phyloP scores from a whole-genome alignment of 768 basidiomycete species.

The Harrya chromipes region DNA sequence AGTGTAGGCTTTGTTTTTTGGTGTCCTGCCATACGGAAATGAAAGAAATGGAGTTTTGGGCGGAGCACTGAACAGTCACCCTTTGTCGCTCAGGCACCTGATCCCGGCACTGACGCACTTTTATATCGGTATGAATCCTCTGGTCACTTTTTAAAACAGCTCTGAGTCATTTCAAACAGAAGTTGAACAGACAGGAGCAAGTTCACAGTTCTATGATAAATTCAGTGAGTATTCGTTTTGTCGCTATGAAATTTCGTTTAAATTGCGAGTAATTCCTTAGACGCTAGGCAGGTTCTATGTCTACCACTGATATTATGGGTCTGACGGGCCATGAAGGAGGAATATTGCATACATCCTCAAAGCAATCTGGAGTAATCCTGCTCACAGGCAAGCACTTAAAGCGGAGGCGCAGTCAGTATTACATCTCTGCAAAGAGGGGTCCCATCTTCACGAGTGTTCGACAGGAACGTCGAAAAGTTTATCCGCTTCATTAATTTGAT shows the following conservation, averaged over 20 bases:
- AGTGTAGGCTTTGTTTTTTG: slow-evolving; percentile 67
- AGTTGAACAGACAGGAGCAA: slow-evolving; percentile 96
- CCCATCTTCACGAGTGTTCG: slow-evolving; percentile 7
- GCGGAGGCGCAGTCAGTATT: slow-evolving; percentile 66
- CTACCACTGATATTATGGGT: neutral
- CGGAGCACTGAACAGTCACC: slow-evolving; percentile 78
- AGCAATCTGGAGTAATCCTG: slow-evolving; percentile 87
- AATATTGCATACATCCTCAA: slow-evolving; percentile 88
- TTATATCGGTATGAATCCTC: slow-evolving; percentile 72
- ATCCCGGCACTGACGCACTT: slow-evolving; percentile 92
- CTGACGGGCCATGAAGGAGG: slow-evolving; percentile 48
- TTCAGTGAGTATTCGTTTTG: slow-evolving; percentile 61
- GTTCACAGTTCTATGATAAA: slow-evolving; percentile 98
- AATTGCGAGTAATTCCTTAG: slow-evolving; percentile 28
- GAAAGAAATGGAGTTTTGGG: slow-evolving; percentile 75
- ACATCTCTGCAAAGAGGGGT: neutral
- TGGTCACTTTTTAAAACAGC: neutral
- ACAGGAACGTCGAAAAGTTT: slow-evolving; percentile 87
- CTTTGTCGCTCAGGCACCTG: slow-evolving; percentile 80
- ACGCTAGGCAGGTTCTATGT: slow-evolving; percentile 45
- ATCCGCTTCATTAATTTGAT: slow-evolving; percentile 95
- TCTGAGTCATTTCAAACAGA: slow-evolving; percentile 45
- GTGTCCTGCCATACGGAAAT: slow-evolving; percentile 62
- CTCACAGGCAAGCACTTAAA: slow-evolving; percentile 83
- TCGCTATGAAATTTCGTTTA: slow-evolving; percentile 3